Conservation (phyloP, 345 rosid species). For the Rhodamnia rubescens region DNA sequence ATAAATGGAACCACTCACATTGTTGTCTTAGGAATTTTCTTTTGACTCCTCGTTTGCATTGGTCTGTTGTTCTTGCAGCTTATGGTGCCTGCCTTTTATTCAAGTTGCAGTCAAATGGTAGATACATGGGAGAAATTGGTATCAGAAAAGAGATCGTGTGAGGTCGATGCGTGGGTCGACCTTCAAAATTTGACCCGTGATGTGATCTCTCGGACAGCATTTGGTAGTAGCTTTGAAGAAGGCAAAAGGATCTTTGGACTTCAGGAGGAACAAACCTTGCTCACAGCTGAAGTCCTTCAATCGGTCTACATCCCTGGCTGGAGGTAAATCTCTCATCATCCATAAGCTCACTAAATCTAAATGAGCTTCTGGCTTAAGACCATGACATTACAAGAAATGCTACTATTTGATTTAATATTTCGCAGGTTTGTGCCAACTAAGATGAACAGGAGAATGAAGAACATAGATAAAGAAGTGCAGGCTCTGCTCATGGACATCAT, state of each 20-base stretch:
- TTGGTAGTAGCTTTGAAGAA: constrained; percentile 66
- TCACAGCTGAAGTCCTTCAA: constrained; percentile 9
- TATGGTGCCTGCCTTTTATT: background rate
- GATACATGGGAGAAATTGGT: constrained; percentile 11
- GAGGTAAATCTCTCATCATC: constrained; percentile 22
- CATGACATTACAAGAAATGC: background rate
- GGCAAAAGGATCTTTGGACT: constrained; percentile 54
- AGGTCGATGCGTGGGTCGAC: constrained; percentile 10
- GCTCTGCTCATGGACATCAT: constrained; percentile 15
- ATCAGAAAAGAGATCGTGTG: background rate
- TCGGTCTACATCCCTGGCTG: constrained; percentile 43
- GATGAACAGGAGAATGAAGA: constrained; percentile 16
- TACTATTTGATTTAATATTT: background rate
- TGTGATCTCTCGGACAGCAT: constrained; percentile 35
- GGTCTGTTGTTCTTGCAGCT: background rate
- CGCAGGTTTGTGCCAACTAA: constrained; percentile 29
- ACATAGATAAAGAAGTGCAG: constrained; percentile 10
- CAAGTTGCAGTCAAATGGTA: constrained; percentile 20
- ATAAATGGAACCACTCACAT: background rate
- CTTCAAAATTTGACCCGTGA: constrained; percentile 20
- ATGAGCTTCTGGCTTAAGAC: background rate
- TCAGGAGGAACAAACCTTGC: constrained; percentile 27
- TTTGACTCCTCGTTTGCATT: background rate
- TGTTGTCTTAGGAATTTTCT: background rate
- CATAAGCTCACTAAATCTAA: background rate